A percentile compares a stretch with the other conserved stretches of the same genome.
Evolutionary conservation across 176 grass and related monocot genomes (phyloP).

Genomic region (Musa acuminata): DNA sequence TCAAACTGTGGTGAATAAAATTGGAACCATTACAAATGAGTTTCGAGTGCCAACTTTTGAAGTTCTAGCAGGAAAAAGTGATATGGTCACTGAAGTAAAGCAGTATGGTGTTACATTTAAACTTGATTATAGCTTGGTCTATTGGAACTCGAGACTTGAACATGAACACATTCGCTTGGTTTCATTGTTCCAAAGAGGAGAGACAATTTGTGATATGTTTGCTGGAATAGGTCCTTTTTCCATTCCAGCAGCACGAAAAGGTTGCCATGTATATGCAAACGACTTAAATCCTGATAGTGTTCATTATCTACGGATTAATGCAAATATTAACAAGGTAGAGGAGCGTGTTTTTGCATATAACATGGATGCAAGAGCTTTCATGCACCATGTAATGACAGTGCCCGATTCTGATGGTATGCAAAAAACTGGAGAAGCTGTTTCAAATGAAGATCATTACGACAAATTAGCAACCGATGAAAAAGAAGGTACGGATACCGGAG

Average conservation of each 20-base stretch:
- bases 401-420: slow-evolving; percentile 30
- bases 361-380: slow-evolving; percentile 83
- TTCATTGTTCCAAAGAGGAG: slow-evolving; percentile 86
- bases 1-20: slow-evolving; percentile 90
- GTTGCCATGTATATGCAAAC: slow-evolving; percentile 82
- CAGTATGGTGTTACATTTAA: slow-evolving; percentile 90
- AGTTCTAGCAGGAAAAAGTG: slow-evolving; percentile 67
- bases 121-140: slow-evolving; percentile 90
- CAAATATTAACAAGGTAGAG: slow-evolving; percentile 78
- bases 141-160: slow-evolving; percentile 99
- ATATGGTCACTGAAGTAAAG: slow-evolving; percentile 90
- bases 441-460: slow-evolving; percentile 13
- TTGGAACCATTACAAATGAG: slow-evolving; percentile 88
- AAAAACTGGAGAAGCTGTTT: slow-evolving; percentile 23
- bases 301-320: slow-evolving; percentile 64
- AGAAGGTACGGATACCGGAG: slow-evolving; percentile 29
- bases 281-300: slow-evolving; percentile 89
- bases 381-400: slow-evolving; percentile 44
- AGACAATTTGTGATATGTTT: slow-evolving; percentile 93
- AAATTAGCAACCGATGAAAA: slow-evolving; percentile 19
- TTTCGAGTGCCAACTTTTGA: slow-evolving; percentile 90
- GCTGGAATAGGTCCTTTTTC: slow-evolving; percentile 88
- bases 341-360: slow-evolving; percentile 66
- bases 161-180: slow-evolving; percentile 84
- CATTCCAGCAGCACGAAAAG: slow-evolving; percentile 76